These are phyloP conservation scores for Phylloporus gajari DNA, from an alignment of 1,284 basidiomycete genomes.

Conservation along the genomic window DNA sequence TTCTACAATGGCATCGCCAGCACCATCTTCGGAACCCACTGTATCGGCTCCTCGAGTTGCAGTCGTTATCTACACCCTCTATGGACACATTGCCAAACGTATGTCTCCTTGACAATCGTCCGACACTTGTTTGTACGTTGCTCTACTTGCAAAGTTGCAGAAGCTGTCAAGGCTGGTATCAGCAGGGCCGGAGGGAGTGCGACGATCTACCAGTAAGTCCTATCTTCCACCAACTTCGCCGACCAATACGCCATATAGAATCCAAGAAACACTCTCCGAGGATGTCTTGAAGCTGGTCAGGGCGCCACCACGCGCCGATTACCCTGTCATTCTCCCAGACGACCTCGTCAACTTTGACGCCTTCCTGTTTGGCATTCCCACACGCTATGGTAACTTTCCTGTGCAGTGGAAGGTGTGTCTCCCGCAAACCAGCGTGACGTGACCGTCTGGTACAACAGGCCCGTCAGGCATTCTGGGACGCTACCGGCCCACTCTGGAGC, in stretches of 20 bases:
- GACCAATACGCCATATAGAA: constrained; percentile 52
- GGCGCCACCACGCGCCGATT: constrained; percentile 76
- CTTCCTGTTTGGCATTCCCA: constrained; percentile 82
- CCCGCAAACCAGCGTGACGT: background rate
- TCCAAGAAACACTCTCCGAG: constrained; percentile 86
- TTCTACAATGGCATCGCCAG: background rate
- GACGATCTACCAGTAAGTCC: constrained; percentile 77
- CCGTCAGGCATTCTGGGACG: constrained; percentile 79
- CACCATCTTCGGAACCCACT: constrained; percentile 8
- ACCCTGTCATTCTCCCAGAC: constrained; percentile 76
- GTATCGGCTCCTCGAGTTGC: constrained; percentile 68
- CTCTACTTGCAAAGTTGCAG: constrained; percentile 69
- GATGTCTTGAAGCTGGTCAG: constrained; percentile 83
- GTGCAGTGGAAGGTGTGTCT: constrained; percentile 73
- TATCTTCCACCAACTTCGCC: background rate
- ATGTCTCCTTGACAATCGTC: constrained; percentile 40
- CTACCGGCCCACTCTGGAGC: constrained; percentile 83
- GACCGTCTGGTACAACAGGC: background rate
- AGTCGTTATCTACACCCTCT: constrained; percentile 86
- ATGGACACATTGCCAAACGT: constrained; percentile 82
- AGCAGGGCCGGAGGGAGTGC: constrained; percentile 76
- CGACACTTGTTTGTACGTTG: constrained; percentile 1
- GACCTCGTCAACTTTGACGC: constrained; percentile 76
- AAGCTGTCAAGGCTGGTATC: constrained; percentile 79
- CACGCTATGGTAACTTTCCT: constrained; percentile 78